Evolutionary conservation across 2,329 filamentous ascomycete species (phyloP), one percentile per base, ranked within the genome.

Genomic region (Arthrinium puccinioides): DNA sequence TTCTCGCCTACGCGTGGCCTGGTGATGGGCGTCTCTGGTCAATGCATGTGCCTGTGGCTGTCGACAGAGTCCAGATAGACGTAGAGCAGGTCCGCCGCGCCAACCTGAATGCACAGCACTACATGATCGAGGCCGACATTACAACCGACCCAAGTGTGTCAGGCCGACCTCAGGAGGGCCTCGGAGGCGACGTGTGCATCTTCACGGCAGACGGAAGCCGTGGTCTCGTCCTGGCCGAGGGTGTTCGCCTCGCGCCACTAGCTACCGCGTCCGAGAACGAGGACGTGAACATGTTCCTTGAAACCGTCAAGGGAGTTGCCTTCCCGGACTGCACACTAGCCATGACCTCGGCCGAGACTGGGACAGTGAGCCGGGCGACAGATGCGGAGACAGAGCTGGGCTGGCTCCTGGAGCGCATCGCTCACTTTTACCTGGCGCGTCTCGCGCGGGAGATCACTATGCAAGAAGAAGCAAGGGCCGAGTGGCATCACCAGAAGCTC

Each of bases 1-100:
- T 64, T 5, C 44, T 53, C 2, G 60, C 60, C 2, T 54, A 50
- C 32, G 51, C 23, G 13, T 25, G 23, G 23, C 23, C 23, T 25
- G 23, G 23, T 25, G 23, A 25, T 25, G 23, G 23, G 23, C 23
- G 23, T 25, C 23, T 25, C 23, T 25, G 23, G 23, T 25, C 23
- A 13, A 25, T 25, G 23, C 23, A 25, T 25, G 23, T 25, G 23
- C 23, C 23, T 25, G 23, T 25, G 23, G 23, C 23, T 8, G 23
- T 25, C 23, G 23, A 25, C 23, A 25, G 23, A 25, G 23, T 25
- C 23, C 23, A 25, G 23, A 25, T 25, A 25, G 23, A 25, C 23
- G 23, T 25, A 13, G 23, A 25, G 23, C 23, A 25, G 23, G 23
- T 25, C 23, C 23, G 23, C 23, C 23, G 23, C 13, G 23, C 23